A percentile compares a stretch with the other conserved stretches of the same genome.
Conservation (phyloP, 1,139 yeast genomes). For the Taphrina populina region DNA sequence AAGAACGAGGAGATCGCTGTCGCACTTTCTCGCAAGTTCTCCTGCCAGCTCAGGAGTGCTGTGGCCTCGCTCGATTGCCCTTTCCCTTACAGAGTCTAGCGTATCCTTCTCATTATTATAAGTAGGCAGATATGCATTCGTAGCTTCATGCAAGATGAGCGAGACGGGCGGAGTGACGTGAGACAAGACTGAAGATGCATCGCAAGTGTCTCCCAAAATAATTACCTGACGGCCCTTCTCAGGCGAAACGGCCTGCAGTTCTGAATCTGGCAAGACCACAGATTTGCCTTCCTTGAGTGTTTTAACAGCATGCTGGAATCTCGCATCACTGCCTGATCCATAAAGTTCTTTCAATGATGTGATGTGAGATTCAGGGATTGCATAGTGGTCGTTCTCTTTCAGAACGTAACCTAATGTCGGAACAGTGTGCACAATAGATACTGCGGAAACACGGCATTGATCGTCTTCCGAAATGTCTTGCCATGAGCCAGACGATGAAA, state of each 20-base stretch:
- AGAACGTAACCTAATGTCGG: conserved; percentile 27
- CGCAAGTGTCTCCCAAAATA: conserved; percentile 30
- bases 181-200: conserved; percentile 13
- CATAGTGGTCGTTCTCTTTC: conserved; percentile 5
- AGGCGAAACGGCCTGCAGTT: conserved; percentile 1
- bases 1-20: conserved; percentile 9
- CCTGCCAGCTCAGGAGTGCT: conserved; percentile 34
- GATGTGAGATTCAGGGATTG: background rate
- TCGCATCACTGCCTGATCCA: background rate
- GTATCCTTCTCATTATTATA: conserved; percentile 13
- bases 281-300: conserved; percentile 15
- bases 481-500: conserved; percentile 5
- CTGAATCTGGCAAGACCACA: background rate
- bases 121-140: conserved; percentile 32
- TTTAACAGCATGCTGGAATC: conserved; percentile 3
- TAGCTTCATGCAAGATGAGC: conserved; percentile 29
- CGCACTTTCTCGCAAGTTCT: conserved; percentile 18
- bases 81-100: background rate
- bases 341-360: background rate
- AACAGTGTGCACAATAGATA: conserved; percentile 21
- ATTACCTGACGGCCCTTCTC: conserved; percentile 26
- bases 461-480: conserved; percentile 5
- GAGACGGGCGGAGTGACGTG: conserved; percentile 5
- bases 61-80: conserved; percentile 28
- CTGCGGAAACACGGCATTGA: conserved; percentile 17